Base-by-base conservation (phyloP, 768 basidiomycete genomes). In the Pleurotus citrinopileatus region DNA sequence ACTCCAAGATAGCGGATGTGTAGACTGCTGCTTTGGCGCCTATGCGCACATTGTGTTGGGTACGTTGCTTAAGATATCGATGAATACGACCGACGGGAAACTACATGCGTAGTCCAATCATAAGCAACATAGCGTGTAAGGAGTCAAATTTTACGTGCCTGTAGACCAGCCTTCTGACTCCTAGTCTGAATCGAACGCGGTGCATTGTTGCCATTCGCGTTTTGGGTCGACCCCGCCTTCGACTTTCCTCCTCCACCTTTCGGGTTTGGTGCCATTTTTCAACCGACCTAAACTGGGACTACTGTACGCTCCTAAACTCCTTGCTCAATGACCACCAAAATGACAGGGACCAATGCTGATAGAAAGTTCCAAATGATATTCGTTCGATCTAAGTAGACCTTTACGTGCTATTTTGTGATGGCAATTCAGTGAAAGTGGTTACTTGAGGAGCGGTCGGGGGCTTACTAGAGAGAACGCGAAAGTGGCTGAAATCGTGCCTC, bases 21-120 rank as follows among this genome's bases (percentile, higher is more conserved):
- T 96, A 96, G 13, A 98, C 95, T 7, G 95, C 94, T 23, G 94
- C 94, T 68, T 97, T 97, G n/a, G 94, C 95, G 25, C 94, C 95
- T 59, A 98, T 93, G 32, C 94, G 89, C 52, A 96, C 87, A 65
- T 94, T 95, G 71, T 95, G 88, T 67, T 94, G 91, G 15, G 92
- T 96, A 59, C 89, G 82, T 65, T 87, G 87, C 69, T 97, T 94
- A 60, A 97, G 73, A 73, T 91, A 96, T 75, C 95, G 84, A 68
- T 98, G 95, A 54, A 97, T 94, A 91, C 94, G 94, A 47, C 94
- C 94, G 42, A 97, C 95, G 32, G 94, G 94, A 70, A 97, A 97
- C 93, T 94, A 61, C 1, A 29, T n/a, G 27, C 25, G 22, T 40
- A 9, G 32, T n/a, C 5, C 32, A 34, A 34, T 34, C 32, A 9